phyloP scores from a whole-genome alignment of 2,329 filamentous ascomycete genomes.

The Cryphonectria nitschkei region DNA sequence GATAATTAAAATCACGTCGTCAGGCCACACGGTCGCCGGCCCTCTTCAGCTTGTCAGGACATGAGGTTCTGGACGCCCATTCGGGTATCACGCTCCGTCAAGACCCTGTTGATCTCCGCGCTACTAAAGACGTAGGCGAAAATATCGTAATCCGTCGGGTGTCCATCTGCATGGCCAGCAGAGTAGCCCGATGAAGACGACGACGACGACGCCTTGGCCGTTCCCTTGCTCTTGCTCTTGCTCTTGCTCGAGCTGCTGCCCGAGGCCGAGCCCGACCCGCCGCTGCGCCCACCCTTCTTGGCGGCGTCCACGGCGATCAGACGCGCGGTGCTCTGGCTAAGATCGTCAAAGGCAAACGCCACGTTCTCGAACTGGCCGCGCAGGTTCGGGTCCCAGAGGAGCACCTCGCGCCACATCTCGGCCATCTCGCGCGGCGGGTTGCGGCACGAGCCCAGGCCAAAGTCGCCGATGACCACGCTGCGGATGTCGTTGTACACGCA shows the following conservation, averaged over 20 bases:
- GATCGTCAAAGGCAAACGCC: conserved; percentile 67
- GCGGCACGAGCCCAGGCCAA: conserved; percentile 64
- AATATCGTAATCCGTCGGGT: conserved; percentile 53
- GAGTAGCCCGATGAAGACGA: conserved; percentile 32
- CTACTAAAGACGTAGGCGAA: conserved; percentile 57
- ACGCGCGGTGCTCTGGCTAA: conserved; percentile 55
- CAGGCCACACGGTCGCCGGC: not conserved
- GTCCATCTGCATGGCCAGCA: conserved; percentile 16
- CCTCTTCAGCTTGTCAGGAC: conserved; percentile 29
- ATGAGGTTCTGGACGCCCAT: conserved; percentile 59
- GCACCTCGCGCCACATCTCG: conserved; percentile 67
- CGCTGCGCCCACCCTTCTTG: conserved; percentile 50
- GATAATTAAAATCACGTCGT: too few species aligned
- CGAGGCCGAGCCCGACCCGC: conserved; percentile 30
- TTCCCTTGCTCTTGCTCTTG: conserved; percentile 22
- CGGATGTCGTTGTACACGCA: conserved; percentile 63
- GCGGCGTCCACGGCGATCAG: conserved; percentile 59
- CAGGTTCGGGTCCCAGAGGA: conserved; percentile 65
- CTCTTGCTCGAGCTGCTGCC: conserved; percentile 34
- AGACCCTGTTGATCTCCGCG: conserved; percentile 53
- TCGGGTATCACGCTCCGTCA: conserved; percentile 57
- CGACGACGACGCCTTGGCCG: conserved; percentile 9
- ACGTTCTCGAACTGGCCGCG: conserved; percentile 64
- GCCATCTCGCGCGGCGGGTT: conserved; percentile 69
- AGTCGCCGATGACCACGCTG: conserved; percentile 65